Base-by-base conservation (phyloP, 108 stramenopile species). In the Nitzschia putrida region DNA sequence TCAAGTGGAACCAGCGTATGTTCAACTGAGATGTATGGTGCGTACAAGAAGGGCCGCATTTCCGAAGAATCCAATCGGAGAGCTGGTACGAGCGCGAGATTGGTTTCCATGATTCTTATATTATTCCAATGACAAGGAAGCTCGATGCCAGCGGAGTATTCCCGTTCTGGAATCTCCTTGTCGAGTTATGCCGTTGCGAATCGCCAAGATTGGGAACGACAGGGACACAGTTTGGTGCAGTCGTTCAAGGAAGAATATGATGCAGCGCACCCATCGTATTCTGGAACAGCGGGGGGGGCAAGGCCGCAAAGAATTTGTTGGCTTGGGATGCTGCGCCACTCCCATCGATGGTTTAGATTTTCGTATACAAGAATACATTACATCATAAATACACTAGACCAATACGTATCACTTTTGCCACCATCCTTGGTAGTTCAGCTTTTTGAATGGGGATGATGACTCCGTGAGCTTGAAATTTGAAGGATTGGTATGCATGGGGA, bases 1-100 rank as follows among this genome's bases (percentile, higher is more conserved):
- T 52, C 41, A 24, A 64, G 81, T 25, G 51, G 74, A 12, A 81
- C 80, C 41, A 71, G 82, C 23, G 71, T 78, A 29, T 81, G 82
- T 45, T 86, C 9, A 64, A 79, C n/a, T 20, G 56, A 67, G 37
- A 80, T 81, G n/a, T 44, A 44, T 44, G 44, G 44, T 44, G 44
- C 44, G 11, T 44, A 13, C 11, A 44, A 44, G 44, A 13, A 9
- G 11, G 44, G 44, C 9, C 44, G 44, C 11, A 13, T 72, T 79
- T 14, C 51, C 74, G 23, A 74, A 83, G 1, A 81, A n/a, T n/a
- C 69, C 2, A 57, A 58, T 43, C 79, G 82, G 8, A 65, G 80
- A 41, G 80, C 18, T 58, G 57, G 57, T 34, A 58, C 16, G 26
- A 58, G 22, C 12, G 57, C 6, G 57, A 58, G 57, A 14, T 58